These are phyloP conservation scores for Fusarium odoratissimum DNA, from an alignment of 2,329 filamentous ascomycete species.

Conservation along the genomic window DNA sequence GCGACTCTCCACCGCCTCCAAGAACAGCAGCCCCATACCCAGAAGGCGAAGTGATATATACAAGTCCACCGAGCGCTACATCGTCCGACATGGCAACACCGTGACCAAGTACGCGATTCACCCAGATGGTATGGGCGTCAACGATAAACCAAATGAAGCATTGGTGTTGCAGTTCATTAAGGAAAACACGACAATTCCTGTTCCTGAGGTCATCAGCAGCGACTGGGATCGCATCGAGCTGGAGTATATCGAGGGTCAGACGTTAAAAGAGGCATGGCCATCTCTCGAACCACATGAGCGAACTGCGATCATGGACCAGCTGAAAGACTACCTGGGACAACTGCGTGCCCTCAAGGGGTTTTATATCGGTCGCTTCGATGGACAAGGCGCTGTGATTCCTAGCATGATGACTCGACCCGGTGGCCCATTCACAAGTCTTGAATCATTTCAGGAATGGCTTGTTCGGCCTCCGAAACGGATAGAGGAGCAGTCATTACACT, in stretches of 20 bases:
- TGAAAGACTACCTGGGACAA: slow-evolving; percentile 39
- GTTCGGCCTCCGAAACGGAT: slow-evolving; percentile 31
- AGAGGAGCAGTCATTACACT: slow-evolving; percentile 30
- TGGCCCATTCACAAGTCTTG: slow-evolving; percentile 32
- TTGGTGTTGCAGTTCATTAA: slow-evolving; percentile 32
- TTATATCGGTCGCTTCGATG: slow-evolving; percentile 39
- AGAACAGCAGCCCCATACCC: slow-evolving; percentile 36
- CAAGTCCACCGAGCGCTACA: neutral
- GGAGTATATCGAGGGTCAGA: slow-evolving; percentile 44
- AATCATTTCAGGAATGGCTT: slow-evolving; percentile 42
- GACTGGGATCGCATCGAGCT: slow-evolving; percentile 45
- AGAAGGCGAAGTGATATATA: slow-evolving; percentile 33
- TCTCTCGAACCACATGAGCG: slow-evolving; percentile 25
- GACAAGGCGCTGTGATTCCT: slow-evolving; percentile 38
- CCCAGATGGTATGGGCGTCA: slow-evolving; percentile 29
- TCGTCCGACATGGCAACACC: slow-evolving; percentile 31
- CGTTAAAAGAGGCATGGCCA: slow-evolving; percentile 41
- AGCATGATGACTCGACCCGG: slow-evolving; percentile 39
- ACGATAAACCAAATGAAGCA: slow-evolving; percentile 36
- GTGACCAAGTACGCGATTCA: slow-evolving; percentile 39
- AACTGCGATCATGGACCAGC: slow-evolving; percentile 29
- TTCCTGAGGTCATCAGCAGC: slow-evolving; percentile 42
- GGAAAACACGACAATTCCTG: slow-evolving; percentile 42
- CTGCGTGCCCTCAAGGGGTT: slow-evolving; percentile 33
- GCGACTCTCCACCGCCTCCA: slow-evolving; percentile 27